Evolutionary conservation across 352 stramenopile genomes (phyloP).

Genomic region (Globisporangium parvum): DNA sequence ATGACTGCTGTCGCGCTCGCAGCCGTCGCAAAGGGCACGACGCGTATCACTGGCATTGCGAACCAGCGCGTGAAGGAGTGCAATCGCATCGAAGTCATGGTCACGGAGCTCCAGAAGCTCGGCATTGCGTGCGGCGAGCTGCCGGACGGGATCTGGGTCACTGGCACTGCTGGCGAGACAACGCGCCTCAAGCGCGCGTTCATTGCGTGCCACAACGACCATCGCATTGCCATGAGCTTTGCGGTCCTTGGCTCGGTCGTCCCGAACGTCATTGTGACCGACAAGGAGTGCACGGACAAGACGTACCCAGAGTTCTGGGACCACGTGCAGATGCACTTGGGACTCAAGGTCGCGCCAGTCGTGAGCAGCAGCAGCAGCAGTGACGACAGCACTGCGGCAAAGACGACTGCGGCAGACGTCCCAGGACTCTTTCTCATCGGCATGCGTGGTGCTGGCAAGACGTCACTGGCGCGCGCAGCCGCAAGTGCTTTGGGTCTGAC

Average conservation of each 20-base stretch:
- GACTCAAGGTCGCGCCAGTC: conserved; percentile 44
- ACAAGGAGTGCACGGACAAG: conserved; percentile 97
- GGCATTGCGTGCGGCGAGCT: conserved; percentile 81
- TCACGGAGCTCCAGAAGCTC: conserved; percentile 94
- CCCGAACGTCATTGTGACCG: conserved; percentile 91
- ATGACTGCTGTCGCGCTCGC: conserved; percentile 96
- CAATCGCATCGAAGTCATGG: conserved; percentile 97
- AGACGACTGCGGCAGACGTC: conserved; percentile 1
- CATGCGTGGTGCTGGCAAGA: conserved; percentile 86
- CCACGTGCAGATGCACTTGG: conserved; percentile 59
- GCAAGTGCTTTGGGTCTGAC: conserved; percentile 39
- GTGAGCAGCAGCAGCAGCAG: too few relatives aligned
- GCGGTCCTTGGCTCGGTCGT: conserved; percentile 90
- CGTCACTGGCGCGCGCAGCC: conserved; percentile 57
- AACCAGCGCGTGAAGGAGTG: conserved; percentile 98
- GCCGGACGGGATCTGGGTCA: conserved; percentile 76
- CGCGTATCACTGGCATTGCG: conserved; percentile 97
- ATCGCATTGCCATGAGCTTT: conserved; percentile 98
- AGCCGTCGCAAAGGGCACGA: conserved; percentile 93
- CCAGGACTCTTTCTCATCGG: conserved; percentile 79
- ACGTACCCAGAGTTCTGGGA: conserved; percentile 98
- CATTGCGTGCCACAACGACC: conserved; percentile 94
- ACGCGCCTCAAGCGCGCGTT: conserved; percentile 45
- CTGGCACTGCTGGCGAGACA: conserved; percentile 44
- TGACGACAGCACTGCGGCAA: conserved; percentile 4